These are phyloP conservation scores for Hygrophila difformis DNA, from an alignment of 257 asterid species.

Conservation along the genomic window DNA sequence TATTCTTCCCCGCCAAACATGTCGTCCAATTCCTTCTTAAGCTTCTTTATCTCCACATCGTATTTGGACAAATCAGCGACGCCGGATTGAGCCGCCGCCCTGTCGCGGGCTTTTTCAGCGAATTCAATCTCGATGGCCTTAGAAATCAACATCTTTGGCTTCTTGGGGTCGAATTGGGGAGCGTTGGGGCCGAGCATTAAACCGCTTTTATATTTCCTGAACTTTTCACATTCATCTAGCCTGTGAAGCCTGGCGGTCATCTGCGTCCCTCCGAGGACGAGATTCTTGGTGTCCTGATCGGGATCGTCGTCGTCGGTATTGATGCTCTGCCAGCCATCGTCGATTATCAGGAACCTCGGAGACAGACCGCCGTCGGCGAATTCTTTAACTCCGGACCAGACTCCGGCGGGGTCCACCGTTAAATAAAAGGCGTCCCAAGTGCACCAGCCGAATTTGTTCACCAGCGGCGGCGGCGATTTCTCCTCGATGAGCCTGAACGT, in stretches of 20 bases:
- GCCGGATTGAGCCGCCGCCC: slow-evolving; percentile 40
- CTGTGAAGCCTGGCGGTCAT: slow-evolving; percentile 65
- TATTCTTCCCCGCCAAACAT: slow-evolving; percentile 31
- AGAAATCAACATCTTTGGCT: slow-evolving; percentile 46
- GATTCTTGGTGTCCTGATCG: slow-evolving; percentile 38
- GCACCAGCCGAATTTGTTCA: slow-evolving; percentile 58
- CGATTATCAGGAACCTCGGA: slow-evolving; percentile 56
- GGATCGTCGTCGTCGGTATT: slow-evolving; percentile 33
- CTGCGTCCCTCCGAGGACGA: slow-evolving; percentile 54
- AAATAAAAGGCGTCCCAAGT: slow-evolving; percentile 62
- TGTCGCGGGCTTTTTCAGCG: slow-evolving; percentile 49
- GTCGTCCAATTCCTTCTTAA: slow-evolving; percentile 30
- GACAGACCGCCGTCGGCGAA: slow-evolving; percentile 44
- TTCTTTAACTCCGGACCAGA: slow-evolving; percentile 41
- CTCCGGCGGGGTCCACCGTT: slow-evolving; percentile 48
- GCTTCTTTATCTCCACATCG: slow-evolving; percentile 23
- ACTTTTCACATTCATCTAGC: slow-evolving; percentile 55
- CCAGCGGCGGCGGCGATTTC: slow-evolving; percentile 49
- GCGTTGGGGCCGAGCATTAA: slow-evolving; percentile 27
- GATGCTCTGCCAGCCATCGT: slow-evolving; percentile 73
- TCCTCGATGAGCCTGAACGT: slow-evolving; percentile 58
- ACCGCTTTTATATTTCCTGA: slow-evolving; percentile 38
- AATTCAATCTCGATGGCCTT: slow-evolving; percentile 66
- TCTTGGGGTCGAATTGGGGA: slow-evolving; percentile 43
- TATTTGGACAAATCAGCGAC: slow-evolving; percentile 26